Base-by-base conservation (phyloP, 441 rosid species). In the Daphne laureola region DNA sequence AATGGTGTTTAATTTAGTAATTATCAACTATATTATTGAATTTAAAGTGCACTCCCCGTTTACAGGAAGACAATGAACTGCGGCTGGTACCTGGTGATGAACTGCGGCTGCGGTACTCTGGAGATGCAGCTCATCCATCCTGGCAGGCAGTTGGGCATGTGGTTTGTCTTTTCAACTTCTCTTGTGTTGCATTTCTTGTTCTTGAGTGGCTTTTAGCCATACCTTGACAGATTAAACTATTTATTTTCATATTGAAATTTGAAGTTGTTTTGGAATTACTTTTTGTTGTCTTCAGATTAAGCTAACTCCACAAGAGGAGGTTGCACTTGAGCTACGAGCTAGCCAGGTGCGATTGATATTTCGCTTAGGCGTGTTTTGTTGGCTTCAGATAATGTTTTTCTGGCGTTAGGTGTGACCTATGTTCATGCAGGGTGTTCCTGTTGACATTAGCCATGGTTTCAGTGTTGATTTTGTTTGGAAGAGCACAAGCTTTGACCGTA, bases 101-200 rank as follows among this genome's bases (percentile, higher is more conserved):
- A 75, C 69, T 94, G 65, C 85, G 98, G 38, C 66, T 94, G 55
- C 90, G 96, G 53, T 94, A 94, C 67, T 86, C 98, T 3, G 99
- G 99, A 63, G 98, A 90, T 84, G 92, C 94, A 51, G 84, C 83
- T 49, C 98, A 94, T 76, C 96, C 96, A 43, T 85, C 95, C 4
- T 94, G 99, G 99, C 96, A 87, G 54, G 87, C 98, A 54, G 99
- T 94, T 73, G 99, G 96, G 63, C 99, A 87, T 74, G 98, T 94
- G 95, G 99, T 94, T 81, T 75, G 72, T 14, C 43, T 53, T 59
- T 54, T 49, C 73, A 59, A 55, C 55, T 21, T 31, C 23, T 59
- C 25, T 6, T 44, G 53, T 49, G 43, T 57, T 56, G 49, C 25
- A 41, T 11, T 25, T 14, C 26, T 46, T 25, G 35, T 17, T 12